phyloP scores from a whole-genome alignment of 164 flowering plant species.

The Dillenia turbinata region DNA sequence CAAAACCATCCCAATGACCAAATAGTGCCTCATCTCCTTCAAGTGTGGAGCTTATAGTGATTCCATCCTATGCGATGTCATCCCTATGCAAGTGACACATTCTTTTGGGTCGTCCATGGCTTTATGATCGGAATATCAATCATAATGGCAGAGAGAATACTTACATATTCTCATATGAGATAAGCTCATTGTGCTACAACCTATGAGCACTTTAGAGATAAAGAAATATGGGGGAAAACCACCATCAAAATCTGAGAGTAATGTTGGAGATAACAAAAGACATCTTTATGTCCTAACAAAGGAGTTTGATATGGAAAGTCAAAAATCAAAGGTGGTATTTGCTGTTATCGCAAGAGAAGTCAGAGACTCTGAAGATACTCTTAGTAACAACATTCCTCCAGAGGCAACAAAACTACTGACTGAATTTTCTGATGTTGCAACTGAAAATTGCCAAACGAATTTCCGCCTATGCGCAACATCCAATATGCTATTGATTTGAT shows the following conservation, averaged over 20 bases:
- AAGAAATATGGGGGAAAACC: neutral
- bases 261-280: neutral
- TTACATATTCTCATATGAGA: neutral
- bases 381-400: neutral
- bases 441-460: neutral
- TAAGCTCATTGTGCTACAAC: neutral
- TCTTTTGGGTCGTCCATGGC: too few relatives aligned
- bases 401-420: neutral
- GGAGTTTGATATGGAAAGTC: neutral
- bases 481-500: too few relatives aligned
- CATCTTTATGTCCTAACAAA: neutral
- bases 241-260: too few relatives aligned
- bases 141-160: conserved; percentile 9
- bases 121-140: neutral
- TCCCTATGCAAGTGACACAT: too few relatives aligned
- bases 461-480: too few relatives aligned
- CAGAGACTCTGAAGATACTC: neutral
- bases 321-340: neutral
- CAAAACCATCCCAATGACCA: neutral
- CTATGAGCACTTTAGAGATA: neutral
- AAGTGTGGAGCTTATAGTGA: neutral
- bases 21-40: neutral
- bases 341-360: neutral
- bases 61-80: too few relatives aligned
- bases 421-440: neutral